phyloP scores from a whole-genome alignment of 1,284 basidiomycete genomes.

The Pterulicium gracile region DNA sequence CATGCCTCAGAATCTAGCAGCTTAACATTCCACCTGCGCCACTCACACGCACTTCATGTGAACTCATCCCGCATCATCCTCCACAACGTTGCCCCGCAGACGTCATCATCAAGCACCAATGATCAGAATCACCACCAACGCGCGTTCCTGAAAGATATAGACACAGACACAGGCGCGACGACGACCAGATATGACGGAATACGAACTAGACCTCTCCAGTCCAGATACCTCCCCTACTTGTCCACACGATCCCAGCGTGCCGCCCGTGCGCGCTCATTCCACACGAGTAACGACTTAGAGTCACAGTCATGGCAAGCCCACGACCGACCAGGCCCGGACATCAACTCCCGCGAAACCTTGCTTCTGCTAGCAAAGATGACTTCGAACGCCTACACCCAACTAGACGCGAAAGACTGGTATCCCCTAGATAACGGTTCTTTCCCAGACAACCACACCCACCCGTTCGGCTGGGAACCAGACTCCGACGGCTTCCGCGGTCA shows the following conservation, averaged over 20 bases:
- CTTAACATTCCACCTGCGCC: not conserved
- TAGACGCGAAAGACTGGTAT: slow-evolving; percentile 49
- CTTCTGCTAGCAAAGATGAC: slow-evolving; percentile 74
- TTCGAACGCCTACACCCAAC: slow-evolving; percentile 59
- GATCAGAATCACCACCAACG: not conserved
- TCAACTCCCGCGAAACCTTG: slow-evolving; percentile 54
- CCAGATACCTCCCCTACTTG: not conserved
- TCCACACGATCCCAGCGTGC: not conserved
- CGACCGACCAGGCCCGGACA: slow-evolving; percentile 41
- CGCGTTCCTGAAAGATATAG: not conserved
- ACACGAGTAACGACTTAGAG: too few relatives aligned
- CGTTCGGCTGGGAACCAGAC: slow-evolving; percentile 83
- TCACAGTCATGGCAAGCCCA: not conserved
- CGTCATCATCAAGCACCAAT: not conserved
- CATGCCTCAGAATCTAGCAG: not conserved
- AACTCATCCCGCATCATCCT: slow-evolving; percentile 3
- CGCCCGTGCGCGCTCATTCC: not conserved
- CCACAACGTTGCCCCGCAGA: not conserved
- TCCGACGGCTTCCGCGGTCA: slow-evolving; percentile 87
- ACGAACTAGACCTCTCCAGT: not conserved
- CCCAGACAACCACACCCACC: slow-evolving; percentile 27
- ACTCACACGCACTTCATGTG: not conserved
- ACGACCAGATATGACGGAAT: not conserved
- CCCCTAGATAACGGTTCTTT: slow-evolving; percentile 24
- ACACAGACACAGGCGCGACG: not conserved